These are phyloP conservation scores for Prunus davidiana DNA, from an alignment of 306 rosid species.

Conservation along the genomic window DNA sequence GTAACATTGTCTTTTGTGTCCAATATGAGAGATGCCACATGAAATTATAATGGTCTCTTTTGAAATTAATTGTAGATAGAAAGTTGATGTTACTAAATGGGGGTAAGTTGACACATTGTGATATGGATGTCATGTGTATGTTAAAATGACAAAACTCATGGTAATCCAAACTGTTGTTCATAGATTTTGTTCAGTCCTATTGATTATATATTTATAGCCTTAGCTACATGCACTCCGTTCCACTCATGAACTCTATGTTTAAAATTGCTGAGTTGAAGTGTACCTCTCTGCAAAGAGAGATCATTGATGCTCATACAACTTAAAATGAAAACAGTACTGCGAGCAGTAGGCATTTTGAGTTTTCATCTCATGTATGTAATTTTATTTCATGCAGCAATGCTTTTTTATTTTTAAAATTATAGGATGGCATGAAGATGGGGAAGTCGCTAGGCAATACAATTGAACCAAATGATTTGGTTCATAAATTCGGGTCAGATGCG, in stretches of 20 bases:
- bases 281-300: neutral
- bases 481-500: constrained; percentile 82
- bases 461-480: constrained; percentile 88
- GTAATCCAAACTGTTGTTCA: neutral
- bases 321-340: constrained; percentile 14
- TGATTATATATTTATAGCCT: neutral
- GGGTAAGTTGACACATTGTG: neutral
- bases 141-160: neutral
- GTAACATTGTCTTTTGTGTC: neutral
- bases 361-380: constrained; percentile 41
- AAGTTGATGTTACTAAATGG: neutral
- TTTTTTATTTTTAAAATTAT: constrained; percentile 62
- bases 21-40: neutral
- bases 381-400: constrained; percentile 69
- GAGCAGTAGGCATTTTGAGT: constrained; percentile 21
- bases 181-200: neutral
- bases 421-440: constrained; percentile 99
- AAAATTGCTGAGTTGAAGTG: neutral
- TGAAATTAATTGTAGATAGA: neutral
- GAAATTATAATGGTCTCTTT: neutral
- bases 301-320: constrained; percentile 6
- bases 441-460: constrained; percentile 94
- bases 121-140: neutral
- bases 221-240: neutral
- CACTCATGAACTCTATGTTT: neutral